Evolutionary conservation across 768 basidiomycete genomes (phyloP).

Genomic region (Mycena crocata): DNA sequence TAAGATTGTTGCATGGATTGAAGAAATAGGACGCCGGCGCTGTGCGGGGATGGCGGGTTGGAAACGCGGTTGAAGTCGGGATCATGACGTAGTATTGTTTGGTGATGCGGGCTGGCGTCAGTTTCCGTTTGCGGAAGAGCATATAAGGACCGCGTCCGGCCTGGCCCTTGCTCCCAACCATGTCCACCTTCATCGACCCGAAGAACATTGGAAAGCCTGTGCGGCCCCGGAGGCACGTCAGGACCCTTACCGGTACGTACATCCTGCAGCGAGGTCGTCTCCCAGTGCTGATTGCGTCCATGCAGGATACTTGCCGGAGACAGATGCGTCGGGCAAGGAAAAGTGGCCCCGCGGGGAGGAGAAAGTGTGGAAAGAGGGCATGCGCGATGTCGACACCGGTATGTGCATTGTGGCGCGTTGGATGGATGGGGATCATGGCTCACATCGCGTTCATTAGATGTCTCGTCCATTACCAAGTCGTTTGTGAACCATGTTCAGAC

Average conservation of each 20-base stretch:
- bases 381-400: constrained; percentile 71
- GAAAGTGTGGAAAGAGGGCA: constrained; percentile 73
- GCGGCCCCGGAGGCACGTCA: constrained; percentile 72
- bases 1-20: neutral
- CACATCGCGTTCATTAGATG: constrained; percentile 52
- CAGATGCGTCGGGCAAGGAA: constrained; percentile 80
- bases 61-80: neutral
- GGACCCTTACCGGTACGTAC: constrained; percentile 70
- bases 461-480: constrained; percentile 73
- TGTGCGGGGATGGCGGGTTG: neutral
- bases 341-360: constrained; percentile 90
- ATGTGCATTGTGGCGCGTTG: constrained; percentile 25
- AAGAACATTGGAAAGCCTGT: constrained; percentile 72
- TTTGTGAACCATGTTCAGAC: constrained; percentile 89
- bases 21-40: neutral
- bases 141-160: constrained; percentile 1
- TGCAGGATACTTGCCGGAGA: constrained; percentile 82
- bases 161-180: constrained; percentile 39
- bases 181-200: constrained; percentile 77
- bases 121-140: neutral
- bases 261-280: neutral
- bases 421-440: neutral
- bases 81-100: neutral
- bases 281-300: constrained; percentile 7
- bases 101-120: neutral